Percentiles rank a stretch among this genome's conserved stretches.
phyloP scores from a whole-genome alignment of 176 grass and related monocot genomes.

The Paspalum vaginatum region DNA sequence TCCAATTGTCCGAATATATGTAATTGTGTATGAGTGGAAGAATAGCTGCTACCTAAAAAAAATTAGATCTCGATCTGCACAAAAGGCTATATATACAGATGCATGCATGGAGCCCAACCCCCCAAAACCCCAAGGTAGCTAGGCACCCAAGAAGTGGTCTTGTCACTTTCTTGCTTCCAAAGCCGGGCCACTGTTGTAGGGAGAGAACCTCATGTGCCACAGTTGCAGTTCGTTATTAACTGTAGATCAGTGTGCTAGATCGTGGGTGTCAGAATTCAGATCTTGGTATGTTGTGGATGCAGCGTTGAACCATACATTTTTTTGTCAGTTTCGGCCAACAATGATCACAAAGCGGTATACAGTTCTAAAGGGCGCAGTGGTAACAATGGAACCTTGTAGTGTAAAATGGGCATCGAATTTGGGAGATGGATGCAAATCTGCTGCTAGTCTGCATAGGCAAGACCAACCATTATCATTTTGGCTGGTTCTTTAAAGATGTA shows the following conservation, averaged over 20 bases:
- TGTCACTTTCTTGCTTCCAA: slow-evolving; percentile 40
- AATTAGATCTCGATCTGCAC: slow-evolving; percentile 21
- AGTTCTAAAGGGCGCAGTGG: not conserved
- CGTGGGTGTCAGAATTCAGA: not conserved
- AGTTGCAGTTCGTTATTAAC: slow-evolving; percentile 37
- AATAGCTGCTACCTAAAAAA: not conserved
- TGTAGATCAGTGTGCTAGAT: slow-evolving; percentile 9
- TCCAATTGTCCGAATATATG: too few relatives aligned
- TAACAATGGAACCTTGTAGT: not conserved
- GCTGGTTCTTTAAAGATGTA: too few relatives aligned
- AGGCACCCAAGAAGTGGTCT: not conserved
- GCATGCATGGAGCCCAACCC: not conserved
- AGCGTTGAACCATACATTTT: not conserved
- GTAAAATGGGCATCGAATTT: not conserved
- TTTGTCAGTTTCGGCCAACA: not conserved
- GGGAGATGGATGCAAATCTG: not conserved
- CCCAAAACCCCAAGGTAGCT: not conserved
- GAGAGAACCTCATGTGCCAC: slow-evolving; percentile 1
- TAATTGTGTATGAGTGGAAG: too few relatives aligned
- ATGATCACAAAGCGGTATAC: not conserved
- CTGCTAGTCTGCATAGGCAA: not conserved
- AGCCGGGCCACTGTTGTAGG: not conserved
- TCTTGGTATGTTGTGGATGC: not conserved
- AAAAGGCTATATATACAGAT: slow-evolving; percentile 6
- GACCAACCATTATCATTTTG: too few relatives aligned